Percentiles rank a stretch among this genome's conserved stretches.
These are phyloP conservation scores for Nakaseomyces bracarensis DNA, from an alignment of 1,139 yeast species.

Conservation along the genomic window DNA sequence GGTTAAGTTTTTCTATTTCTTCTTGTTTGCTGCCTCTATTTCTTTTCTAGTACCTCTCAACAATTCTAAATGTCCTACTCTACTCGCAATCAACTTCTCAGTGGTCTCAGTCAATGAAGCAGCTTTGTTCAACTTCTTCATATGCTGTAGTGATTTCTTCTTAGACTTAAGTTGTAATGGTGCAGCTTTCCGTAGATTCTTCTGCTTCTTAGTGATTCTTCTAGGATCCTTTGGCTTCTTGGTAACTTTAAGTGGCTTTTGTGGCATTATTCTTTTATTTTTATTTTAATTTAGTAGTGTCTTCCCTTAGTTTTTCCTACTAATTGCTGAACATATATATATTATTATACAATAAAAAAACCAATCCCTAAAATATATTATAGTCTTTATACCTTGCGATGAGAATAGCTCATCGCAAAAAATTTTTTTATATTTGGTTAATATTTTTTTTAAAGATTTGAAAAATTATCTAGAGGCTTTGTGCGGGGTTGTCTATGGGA, in stretches of 20 bases:
- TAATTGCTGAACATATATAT: neutral
- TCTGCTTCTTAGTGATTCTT: conserved; percentile 36
- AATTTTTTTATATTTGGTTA: neutral
- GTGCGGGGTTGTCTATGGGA: neutral
- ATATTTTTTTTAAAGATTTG: neutral
- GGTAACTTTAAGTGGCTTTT: conserved; percentile 35
- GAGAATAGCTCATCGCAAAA: neutral
- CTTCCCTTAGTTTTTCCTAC: too few species aligned
- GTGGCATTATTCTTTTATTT: conserved; percentile 29
- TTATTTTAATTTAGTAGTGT: too few species aligned
- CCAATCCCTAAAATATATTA: too few species aligned
- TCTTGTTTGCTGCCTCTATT: conserved; percentile 42
- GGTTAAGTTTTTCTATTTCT: conserved; percentile 33
- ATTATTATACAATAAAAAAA: too few species aligned
- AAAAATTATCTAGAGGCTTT: neutral
- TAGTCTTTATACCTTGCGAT: conserved; percentile 4
- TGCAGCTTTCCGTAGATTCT: conserved; percentile 65
- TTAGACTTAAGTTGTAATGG: conserved; percentile 60
- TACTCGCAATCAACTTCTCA: conserved; percentile 75
- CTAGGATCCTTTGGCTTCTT: conserved; percentile 34
- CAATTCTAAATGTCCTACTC: conserved; percentile 93
- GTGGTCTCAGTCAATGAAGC: conserved; percentile 59
- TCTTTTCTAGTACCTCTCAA: conserved; percentile 88
- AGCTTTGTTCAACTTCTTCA: conserved; percentile 57
- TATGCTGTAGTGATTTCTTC: conserved; percentile 43